These are phyloP conservation scores for Sporothrix pallida DNA, from an alignment of 2,329 filamentous ascomycete genomes.

Conservation along the genomic window DNA sequence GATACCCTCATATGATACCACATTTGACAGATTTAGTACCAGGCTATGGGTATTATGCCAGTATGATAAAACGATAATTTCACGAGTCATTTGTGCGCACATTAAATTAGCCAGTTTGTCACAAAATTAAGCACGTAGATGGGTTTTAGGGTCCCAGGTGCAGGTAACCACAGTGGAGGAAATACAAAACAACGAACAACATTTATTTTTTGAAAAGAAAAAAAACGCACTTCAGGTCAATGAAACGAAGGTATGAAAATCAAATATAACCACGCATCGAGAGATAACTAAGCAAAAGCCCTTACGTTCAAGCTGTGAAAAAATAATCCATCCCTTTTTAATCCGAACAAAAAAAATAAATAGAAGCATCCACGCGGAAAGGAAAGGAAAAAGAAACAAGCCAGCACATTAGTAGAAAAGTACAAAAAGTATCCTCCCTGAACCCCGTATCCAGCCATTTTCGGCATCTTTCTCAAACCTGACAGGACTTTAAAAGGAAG, in stretches of 20 bases:
- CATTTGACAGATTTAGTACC: too few relatives aligned
- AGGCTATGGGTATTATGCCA: too few relatives aligned
- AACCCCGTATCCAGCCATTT: neutral
- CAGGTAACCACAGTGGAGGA: neutral
- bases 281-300: neutral
- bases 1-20: too few relatives aligned
- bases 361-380: neutral
- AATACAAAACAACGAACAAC: neutral
- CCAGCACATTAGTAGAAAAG: slow-evolving; percentile 5
- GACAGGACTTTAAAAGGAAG: neutral
- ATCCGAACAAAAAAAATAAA: neutral
- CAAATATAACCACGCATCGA: neutral
- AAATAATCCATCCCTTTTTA: neutral
- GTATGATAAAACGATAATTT: too few relatives aligned
- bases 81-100: too few relatives aligned
- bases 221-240: neutral
- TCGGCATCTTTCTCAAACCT: neutral
- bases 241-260: neutral
- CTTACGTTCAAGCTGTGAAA: neutral
- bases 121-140: neutral
- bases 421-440: neutral
- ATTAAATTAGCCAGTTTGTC: neutral
- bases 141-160: neutral
- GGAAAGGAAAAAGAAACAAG: neutral
- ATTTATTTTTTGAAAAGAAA: neutral